Evolutionary conservation across 2,329 filamentous ascomycete species (phyloP), one percentile per base, ranked within the genome.

Genomic region (Exophiala sideris): DNA sequence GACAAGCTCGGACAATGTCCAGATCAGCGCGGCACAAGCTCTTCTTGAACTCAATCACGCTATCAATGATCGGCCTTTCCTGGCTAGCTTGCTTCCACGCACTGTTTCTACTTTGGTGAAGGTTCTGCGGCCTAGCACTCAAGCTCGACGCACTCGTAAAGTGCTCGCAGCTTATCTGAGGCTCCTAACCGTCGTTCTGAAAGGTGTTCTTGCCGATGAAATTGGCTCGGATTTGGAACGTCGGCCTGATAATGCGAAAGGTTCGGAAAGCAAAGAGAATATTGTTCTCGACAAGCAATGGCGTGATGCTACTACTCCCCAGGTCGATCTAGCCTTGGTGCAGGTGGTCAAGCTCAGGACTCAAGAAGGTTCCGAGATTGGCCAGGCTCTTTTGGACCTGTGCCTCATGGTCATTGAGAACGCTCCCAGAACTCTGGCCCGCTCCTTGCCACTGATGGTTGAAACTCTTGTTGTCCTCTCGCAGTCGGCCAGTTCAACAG

Each of bases 21-120:
- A 92, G 65, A 67, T 86, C 4, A 81, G 87, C 60, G 88, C 90
- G 5, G 74, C 89, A 3, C 70, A 75, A 10, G 83, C 87, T 5
- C 68, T 96, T 2, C 73, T 81, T 47, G 74, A 81, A 0, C 73
- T 94, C 6, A 82, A 84, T 60, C 65, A 69, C 5, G 81, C 83
- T 18, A 78, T 96, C 40, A 83, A 80, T 48, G 87, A 94, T 64
- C 81, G 80, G 44, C 80, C 87, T n/a, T 83, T 88, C 2, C 75
- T 95, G 52, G 89, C 90, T 8, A 91, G 83, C 57, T 94, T 99
- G 65, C 77, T 97, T 39, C 94, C 95, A 0, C 90, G 91, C 8
- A 89, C 89, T 0, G 82, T 96, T 0, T 97, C 94, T 2, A 83
- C 85, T 1, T 74, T 99, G 20, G 85, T 87, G 2, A 91, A 87